Conservation (phyloP, 129 eudicot species). For the Kitagawia praeruptora region DNA sequence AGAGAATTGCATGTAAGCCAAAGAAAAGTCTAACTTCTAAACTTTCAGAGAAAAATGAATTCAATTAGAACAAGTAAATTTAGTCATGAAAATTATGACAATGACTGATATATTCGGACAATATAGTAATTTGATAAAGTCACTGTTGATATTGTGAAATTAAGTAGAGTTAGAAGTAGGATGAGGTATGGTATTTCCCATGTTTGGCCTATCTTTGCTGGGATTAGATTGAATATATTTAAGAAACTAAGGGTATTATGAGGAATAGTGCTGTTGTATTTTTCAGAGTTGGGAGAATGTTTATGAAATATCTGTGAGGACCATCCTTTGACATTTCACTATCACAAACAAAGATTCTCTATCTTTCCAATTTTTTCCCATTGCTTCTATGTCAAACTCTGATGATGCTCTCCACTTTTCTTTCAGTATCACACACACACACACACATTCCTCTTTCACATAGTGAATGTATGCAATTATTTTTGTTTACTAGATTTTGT, state of each 20-base stretch:
- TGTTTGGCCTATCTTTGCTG: too few species aligned
- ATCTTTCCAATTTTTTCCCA: background rate
- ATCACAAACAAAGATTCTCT: background rate
- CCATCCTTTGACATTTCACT: background rate
- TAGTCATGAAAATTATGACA: background rate
- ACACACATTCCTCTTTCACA: background rate
- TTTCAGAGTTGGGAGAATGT: conserved; percentile 2
- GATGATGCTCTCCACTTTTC: background rate
- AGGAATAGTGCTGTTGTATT: background rate
- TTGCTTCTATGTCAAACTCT: background rate
- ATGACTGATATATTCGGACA: too few species aligned
- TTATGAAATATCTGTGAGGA: conserved; percentile 30
- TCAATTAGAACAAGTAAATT: background rate
- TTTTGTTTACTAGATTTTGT: too few species aligned
- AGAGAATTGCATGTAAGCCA: background rate
- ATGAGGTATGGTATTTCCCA: background rate
- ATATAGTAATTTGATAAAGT: too few species aligned
- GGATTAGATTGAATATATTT: too few species aligned
- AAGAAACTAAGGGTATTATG: too few species aligned
- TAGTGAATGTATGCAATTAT: too few species aligned
- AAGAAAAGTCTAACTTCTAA: background rate
- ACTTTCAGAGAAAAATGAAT: background rate
- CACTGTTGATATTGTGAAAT: background rate
- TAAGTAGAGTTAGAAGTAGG: background rate
- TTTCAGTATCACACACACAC: background rate